These are phyloP conservation scores for Kalanchoe fedtschenkoi DNA, from an alignment of 164 flowering plant genomes.

Conservation along the genomic window DNA sequence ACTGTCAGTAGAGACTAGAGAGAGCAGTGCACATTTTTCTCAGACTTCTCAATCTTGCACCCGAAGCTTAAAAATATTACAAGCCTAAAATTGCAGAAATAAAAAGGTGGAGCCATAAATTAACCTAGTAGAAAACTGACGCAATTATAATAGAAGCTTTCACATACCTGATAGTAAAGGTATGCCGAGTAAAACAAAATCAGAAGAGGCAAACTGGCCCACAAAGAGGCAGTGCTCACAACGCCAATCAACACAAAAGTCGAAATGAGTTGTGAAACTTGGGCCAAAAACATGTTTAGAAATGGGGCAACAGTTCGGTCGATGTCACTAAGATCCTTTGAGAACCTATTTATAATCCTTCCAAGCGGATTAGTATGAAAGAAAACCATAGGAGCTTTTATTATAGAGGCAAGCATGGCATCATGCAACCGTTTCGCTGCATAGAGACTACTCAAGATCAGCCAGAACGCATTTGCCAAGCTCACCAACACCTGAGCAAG, in stretches of 20 bases:
- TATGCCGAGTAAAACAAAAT: conserved; percentile 84
- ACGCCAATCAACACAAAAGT: conserved; percentile 90
- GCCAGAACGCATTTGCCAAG: conserved; percentile 85
- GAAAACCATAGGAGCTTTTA: conserved; percentile 98
- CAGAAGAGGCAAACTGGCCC: conserved; percentile 97
- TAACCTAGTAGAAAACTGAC: too few relatives aligned
- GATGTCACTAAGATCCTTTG: conserved; percentile 93
- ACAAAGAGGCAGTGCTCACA: conserved; percentile 88
- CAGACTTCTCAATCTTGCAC: too few relatives aligned
- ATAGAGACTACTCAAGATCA: conserved; percentile 81
- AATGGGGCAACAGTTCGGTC: conserved; percentile 79
- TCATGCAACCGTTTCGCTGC: conserved; percentile 91
- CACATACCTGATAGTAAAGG: conserved; percentile 86
- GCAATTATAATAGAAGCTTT: too few relatives aligned
- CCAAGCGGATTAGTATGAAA: conserved; percentile 97
- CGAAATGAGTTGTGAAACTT: conserved; percentile 78
- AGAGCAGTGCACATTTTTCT: too few relatives aligned
- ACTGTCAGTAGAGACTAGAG: too few relatives aligned
- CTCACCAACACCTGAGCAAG: conserved; percentile 81
- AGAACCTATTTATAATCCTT: conserved; percentile 87
- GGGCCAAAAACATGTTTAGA: conserved; percentile 73
- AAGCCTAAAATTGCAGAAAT: too few relatives aligned
- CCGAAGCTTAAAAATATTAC: too few relatives aligned
- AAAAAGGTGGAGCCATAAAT: too few relatives aligned
- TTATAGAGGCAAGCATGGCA: conserved; percentile 76